Base-by-base conservation (phyloP, 2,329 filamentous ascomycete species). In the Trichoderma sp. region DNA sequence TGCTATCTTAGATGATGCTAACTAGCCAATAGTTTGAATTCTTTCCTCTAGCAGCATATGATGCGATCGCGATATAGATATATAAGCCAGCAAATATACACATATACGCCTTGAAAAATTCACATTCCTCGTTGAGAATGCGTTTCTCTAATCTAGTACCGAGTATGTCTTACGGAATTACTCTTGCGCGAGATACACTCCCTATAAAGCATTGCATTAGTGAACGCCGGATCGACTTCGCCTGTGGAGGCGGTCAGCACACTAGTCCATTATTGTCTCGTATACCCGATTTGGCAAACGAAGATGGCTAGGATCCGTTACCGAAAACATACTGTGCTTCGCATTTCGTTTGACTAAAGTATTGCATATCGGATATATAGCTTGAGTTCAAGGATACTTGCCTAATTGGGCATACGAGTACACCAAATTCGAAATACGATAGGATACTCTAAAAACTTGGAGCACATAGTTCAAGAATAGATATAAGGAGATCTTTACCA, bases 261-360 rank as follows among this genome's bases (percentile, higher is more conserved):
- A 40, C 63, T 66, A 67, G 31, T 43, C 35, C 13, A 1, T 0
- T 7, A 29, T 29, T 49, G 64, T 37, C n/a, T 67, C 64, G 64
- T 67, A 67, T 67, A 37, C 64, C 64, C 29, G 27, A 67, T 67
- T 59, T 21, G 64, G 64, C 55, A 67, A n/a, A 67, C 64, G 64
- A 67, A 19, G 40, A 21, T 49, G 33, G 19, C 21, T 19, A 16
- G 16, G 11, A 16, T 11, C 14, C 19, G 4, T n/a, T 52, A 21
- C 4, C 7, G 10, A 27, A 59, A 19, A 43, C 0, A n/a, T 47
- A 58, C 62, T 66, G 53, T 57, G 37, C 37, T n/a, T 1, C 11
- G 5, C 5, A 24, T 27, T 29, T 58, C 8, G n/a, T 35, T 29
- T 14, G 27, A 66, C 55, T 58, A 31, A n/a, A 31, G 16, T 59